Evolutionary conservation across 768 basidiomycete species (phyloP).

Genomic region (Porpolomopsis calyptriformis): DNA sequence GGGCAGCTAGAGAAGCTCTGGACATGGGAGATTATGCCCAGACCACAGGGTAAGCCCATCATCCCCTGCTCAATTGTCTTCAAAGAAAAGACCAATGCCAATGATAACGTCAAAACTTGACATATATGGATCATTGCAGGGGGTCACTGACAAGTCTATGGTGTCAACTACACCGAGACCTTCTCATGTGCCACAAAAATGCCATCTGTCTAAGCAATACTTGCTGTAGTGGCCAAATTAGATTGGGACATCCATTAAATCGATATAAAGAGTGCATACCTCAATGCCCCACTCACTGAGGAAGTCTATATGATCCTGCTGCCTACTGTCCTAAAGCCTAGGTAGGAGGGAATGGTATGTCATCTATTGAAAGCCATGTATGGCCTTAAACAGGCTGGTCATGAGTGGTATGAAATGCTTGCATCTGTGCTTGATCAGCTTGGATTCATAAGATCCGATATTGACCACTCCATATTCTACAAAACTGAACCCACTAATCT

Average conservation of each 20-base stretch:
- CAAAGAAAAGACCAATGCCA: background rate
- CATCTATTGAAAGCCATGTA: conserved; percentile 5
- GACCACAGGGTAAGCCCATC: background rate
- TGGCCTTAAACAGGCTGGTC: conserved; percentile 3
- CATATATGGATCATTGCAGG: background rate
- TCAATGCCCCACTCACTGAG: background rate
- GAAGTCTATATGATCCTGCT: background rate
- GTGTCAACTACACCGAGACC: conserved; percentile 5
- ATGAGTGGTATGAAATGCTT: background rate
- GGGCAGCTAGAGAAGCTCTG: background rate
- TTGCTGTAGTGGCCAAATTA: background rate
- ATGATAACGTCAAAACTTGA: background rate
- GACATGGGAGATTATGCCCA: conserved; percentile 1
- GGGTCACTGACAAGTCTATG: conserved; percentile 18
- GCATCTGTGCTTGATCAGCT: background rate
- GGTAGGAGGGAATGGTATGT: background rate
- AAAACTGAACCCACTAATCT: conserved; percentile 1
- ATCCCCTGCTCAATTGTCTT: background rate
- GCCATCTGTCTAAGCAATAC: background rate
- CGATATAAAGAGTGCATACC: conserved; percentile 17
- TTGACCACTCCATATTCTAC: background rate
- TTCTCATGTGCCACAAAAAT: background rate
- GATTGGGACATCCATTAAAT: conserved; percentile 6
- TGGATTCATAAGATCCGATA: background rate
- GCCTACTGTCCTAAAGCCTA: background rate